These are phyloP conservation scores for Nemophila menziesii DNA, from an alignment of 257 asterid genomes.

Conservation along the genomic window DNA sequence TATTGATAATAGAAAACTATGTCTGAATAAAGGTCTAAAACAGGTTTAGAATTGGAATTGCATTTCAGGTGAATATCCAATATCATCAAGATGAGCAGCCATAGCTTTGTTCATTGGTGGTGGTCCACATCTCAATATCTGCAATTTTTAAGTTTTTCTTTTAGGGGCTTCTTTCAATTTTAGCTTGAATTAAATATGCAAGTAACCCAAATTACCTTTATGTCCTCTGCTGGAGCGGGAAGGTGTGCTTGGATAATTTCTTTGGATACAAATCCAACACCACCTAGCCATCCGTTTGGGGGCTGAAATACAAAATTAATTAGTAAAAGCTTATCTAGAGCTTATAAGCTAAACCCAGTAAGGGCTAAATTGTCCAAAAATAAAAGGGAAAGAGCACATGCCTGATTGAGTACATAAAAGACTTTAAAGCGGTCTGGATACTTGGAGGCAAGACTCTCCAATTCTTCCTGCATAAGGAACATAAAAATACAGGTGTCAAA, in stretches of 20 bases:
- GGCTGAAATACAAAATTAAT: conserved; percentile 34
- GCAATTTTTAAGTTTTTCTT: conserved; percentile 22
- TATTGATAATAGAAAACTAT: not conserved
- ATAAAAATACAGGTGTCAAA: too few species aligned
- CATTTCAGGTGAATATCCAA: conserved; percentile 65
- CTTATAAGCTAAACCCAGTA: not conserved
- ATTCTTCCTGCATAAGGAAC: conserved; percentile 79
- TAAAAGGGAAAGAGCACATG: not conserved
- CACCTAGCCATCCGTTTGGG: conserved; percentile 89
- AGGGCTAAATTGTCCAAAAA: not conserved
- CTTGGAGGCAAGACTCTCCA: conserved; percentile 48
- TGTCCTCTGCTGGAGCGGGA: conserved; percentile 82
- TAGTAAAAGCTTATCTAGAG: not conserved
- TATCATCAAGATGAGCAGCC: conserved; percentile 83
- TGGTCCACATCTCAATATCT: conserved; percentile 90
- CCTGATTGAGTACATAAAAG: conserved; percentile 82
- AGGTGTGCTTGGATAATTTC: conserved; percentile 83
- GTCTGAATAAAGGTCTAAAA: not conserved
- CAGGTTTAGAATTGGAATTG: conserved; percentile 61
- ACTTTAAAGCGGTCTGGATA: conserved; percentile 51
- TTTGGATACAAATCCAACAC: conserved; percentile 75
- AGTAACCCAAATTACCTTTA: conserved; percentile 35
- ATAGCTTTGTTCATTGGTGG: conserved; percentile 99
- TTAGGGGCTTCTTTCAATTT: conserved; percentile 3
- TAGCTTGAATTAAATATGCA: not conserved